Evolutionary conservation across 2,329 filamentous ascomycete species (phyloP).

Genomic region (Neoascochyta sp.): DNA sequence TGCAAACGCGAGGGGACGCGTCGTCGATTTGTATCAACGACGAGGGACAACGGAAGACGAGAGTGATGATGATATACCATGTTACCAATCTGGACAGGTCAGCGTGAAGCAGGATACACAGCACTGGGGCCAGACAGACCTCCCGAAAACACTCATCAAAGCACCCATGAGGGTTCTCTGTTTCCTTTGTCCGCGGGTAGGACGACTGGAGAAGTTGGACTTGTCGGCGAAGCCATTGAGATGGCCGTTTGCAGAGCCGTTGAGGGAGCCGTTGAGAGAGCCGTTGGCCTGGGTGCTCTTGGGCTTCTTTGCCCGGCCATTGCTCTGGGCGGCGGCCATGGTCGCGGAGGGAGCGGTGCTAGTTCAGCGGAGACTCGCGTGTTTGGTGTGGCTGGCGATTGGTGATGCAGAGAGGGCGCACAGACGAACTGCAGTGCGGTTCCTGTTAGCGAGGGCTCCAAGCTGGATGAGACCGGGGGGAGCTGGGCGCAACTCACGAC

Average conservation of each 20-base stretch:
- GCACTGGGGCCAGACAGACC: slow-evolving; percentile 16
- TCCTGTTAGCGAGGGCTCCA: too few relatives aligned
- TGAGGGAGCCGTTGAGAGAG: slow-evolving; percentile 17
- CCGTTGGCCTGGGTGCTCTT: slow-evolving; percentile 29
- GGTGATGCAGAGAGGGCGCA: too few relatives aligned
- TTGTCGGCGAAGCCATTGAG: slow-evolving; percentile 28
- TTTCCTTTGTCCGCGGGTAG: slow-evolving; percentile 16
- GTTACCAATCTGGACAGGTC: slow-evolving; percentile 57
- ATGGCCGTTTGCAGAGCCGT: slow-evolving; percentile 20
- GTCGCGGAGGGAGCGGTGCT: slow-evolving; percentile 14
- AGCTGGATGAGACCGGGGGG: too few relatives aligned
- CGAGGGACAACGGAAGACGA: slow-evolving; percentile 78
- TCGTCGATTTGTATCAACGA: slow-evolving; percentile 64
- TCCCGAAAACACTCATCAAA: slow-evolving; percentile 31
- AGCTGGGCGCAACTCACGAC: too few relatives aligned
- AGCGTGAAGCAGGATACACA: neutral
- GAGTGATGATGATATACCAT: slow-evolving; percentile 81
- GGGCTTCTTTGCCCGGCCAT: slow-evolving; percentile 37
- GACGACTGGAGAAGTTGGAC: slow-evolving; percentile 17
- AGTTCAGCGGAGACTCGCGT: slow-evolving; percentile 15
- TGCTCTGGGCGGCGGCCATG: slow-evolving; percentile 36
- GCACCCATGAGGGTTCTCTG: slow-evolving; percentile 22
- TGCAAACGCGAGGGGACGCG: slow-evolving; percentile 73
- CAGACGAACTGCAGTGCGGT: too few relatives aligned
- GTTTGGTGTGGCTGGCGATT: slow-evolving; percentile 5